Percentiles rank a stretch among this genome's conserved stretches.
Conservation (phyloP, 805 yeast species). For the Kazachstania martiniae region DNA sequence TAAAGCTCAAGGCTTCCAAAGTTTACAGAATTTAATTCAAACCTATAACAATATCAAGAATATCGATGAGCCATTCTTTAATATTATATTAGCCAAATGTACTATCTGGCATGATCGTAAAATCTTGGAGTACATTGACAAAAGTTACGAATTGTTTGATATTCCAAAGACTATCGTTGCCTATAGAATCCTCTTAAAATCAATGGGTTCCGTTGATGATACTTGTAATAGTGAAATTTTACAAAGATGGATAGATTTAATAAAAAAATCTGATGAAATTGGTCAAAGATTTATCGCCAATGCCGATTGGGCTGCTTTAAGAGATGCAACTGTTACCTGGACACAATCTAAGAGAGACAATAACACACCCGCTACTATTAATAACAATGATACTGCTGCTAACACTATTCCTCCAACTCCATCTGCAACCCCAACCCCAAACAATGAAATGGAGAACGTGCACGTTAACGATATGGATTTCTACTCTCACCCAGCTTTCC, state of each 20-base stretch:
- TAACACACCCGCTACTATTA: constrained; percentile 3
- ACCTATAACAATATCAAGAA: constrained; percentile 46
- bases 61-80: constrained; percentile 73
- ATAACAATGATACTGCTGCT: constrained; percentile 2
- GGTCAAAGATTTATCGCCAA: constrained; percentile 58
- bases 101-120: constrained; percentile 56
- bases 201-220: constrained; percentile 50
- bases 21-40: constrained; percentile 46
- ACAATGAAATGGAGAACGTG: constrained; percentile 3
- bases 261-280: constrained; percentile 38
- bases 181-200: constrained; percentile 60
- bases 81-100: constrained; percentile 58
- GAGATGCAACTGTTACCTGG: constrained; percentile 55
- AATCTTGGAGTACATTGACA: constrained; percentile 54
- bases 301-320: constrained; percentile 77
- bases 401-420: constrained; percentile 7
- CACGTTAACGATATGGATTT: constrained; percentile 13
- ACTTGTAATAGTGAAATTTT: constrained; percentile 45
- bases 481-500: constrained; percentile 28
- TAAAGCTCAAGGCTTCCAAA: constrained; percentile 41
- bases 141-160: constrained; percentile 46
- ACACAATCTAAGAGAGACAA: constrained; percentile 18
- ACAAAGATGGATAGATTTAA: constrained; percentile 43
- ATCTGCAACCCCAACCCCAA: constrained; percentile 7
- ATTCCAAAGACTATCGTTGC: constrained; percentile 58